These are phyloP conservation scores for Debaryomycetaceae sp. DNA, from an alignment of 1,139 yeast genomes.

Conservation along the genomic window DNA sequence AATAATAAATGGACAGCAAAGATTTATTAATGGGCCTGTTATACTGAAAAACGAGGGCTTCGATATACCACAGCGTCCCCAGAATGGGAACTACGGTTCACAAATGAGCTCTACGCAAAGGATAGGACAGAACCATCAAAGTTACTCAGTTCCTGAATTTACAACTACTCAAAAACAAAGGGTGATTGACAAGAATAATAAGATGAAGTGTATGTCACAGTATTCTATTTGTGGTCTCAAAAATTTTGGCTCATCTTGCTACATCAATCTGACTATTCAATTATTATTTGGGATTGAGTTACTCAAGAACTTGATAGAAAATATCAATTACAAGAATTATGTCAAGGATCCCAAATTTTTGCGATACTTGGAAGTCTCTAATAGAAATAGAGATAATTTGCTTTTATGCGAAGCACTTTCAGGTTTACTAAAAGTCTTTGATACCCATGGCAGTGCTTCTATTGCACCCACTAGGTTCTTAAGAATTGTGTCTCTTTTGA, in stretches of 20 bases:
- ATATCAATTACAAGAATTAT: conserved; percentile 40
- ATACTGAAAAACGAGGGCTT: no score
- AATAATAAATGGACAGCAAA: not conserved
- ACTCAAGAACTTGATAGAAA: conserved; percentile 42
- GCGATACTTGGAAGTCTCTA: conserved; percentile 20
- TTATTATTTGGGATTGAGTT: conserved; percentile 53
- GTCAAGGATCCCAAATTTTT: conserved; percentile 32
- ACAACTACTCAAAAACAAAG: not conserved
- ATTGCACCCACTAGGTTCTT: conserved; percentile 66
- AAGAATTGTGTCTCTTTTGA: conserved; percentile 48
- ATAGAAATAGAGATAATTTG: conserved; percentile 18
- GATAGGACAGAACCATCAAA: not conserved
- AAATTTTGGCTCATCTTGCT: conserved; percentile 71
- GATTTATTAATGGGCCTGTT: not conserved
- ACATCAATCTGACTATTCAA: conserved; percentile 68
- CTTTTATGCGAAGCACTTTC: conserved; percentile 48
- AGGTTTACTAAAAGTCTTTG: conserved; percentile 41
- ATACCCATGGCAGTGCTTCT: conserved; percentile 55
- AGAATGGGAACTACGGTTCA: not conserved
- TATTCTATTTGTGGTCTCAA: conserved; percentile 60
- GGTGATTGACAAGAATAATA: conserved; percentile 11
- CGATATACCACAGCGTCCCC: not conserved
- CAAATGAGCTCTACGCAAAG: not conserved
- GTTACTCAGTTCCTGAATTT: not conserved
- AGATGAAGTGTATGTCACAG: conserved; percentile 37